Evolutionary conservation across 202 grass and related monocot species (phyloP), one percentile per base, ranked within the genome.

Genomic region (Sporobolus alterniflorus): DNA sequence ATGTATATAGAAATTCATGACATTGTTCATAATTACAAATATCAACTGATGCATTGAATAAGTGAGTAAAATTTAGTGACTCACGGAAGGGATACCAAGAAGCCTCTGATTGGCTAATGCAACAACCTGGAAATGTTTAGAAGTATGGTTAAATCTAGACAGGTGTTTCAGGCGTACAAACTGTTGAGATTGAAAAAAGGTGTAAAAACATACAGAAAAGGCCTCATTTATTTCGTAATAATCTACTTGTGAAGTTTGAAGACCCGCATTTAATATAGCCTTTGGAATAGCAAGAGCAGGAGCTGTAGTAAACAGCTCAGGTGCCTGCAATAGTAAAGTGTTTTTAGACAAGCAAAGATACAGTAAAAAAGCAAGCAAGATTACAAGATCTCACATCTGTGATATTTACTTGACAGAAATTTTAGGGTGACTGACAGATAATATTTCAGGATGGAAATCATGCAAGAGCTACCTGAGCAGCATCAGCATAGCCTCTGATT

Each of bases 171-270:
- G 42, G 18, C 15, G 2, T 40, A 30, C 6, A 32, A 69, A 77
- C 1, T 73, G 20, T 44, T 52, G 50, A 73, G 52, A 76, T 11
- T 50, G 56, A 73, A 49, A 71, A 76, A 64, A 34, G 72, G 80
- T 9, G 26, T 41, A 84, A 82, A 26, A 75, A 81, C 85, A 74
- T 84, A 98, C 96, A 17, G 92, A 82, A 41, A 98, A 98, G 55
- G 96, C 96, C 80, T 98, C 96, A 55, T 98, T 98, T 80, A 98
- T 95, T 83, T 95, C 96, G 80, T 91, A 98, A 69, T 91, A 95
- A 84, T 98, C 86, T 61, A 98, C 89, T 80, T 98, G 84, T 16
- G 96, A 93, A 85, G 85, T 76, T 77, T 91, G 87, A 72, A 98
- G 92, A 50, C 87, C 82, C 1, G 96, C 83, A 89, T 86, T 90